phyloP scores from a whole-genome alignment of 1,284 basidiomycete genomes.

The Heterobasidion annosum region DNA sequence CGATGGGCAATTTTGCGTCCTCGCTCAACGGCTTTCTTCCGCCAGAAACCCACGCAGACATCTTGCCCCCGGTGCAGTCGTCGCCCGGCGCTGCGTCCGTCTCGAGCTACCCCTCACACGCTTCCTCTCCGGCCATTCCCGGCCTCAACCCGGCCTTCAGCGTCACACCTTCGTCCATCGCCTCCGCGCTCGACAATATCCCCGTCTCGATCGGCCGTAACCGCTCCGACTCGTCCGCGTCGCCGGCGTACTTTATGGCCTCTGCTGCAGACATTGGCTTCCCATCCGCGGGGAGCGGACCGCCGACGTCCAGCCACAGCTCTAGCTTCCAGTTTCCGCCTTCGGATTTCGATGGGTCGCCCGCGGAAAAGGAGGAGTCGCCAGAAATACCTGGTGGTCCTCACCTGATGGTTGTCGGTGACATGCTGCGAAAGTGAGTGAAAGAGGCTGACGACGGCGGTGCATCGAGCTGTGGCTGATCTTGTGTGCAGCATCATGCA shows the following conservation, averaged over 20 bases:
- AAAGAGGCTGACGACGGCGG: background rate
- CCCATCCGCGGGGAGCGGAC: conserved; percentile 20
- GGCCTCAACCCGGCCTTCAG: conserved; percentile 22
- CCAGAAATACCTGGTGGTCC: conserved; percentile 23
- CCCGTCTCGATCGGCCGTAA: conserved; percentile 18
- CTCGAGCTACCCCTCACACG: conserved; percentile 27
- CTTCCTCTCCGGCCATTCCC: conserved; percentile 31
- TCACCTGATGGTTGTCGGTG: conserved; percentile 27
- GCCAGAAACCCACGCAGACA: conserved; percentile 16
- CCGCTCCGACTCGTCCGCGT: conserved; percentile 27
- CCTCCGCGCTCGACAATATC: conserved; percentile 23
- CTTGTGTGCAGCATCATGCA: conserved; percentile 31
- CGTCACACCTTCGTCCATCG: conserved; percentile 22
- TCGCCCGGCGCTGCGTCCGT: conserved; percentile 31
- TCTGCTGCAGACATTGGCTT: conserved; percentile 22
- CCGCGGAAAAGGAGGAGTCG: conserved; percentile 16
- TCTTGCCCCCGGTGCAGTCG: conserved; percentile 19
- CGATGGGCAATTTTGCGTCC: conserved; percentile 10
- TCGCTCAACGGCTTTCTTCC: conserved; percentile 18
- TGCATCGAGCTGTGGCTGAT: conserved; percentile 5
- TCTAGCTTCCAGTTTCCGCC: conserved; percentile 19
- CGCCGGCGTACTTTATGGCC: conserved; percentile 20
- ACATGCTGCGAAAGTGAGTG: conserved; percentile 30
- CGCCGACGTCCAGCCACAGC: conserved; percentile 20
- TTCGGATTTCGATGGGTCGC: conserved; percentile 16